Base-by-base conservation (phyloP, 2,329 filamentous ascomycete genomes). In the Ophiostoma populinum region DNA sequence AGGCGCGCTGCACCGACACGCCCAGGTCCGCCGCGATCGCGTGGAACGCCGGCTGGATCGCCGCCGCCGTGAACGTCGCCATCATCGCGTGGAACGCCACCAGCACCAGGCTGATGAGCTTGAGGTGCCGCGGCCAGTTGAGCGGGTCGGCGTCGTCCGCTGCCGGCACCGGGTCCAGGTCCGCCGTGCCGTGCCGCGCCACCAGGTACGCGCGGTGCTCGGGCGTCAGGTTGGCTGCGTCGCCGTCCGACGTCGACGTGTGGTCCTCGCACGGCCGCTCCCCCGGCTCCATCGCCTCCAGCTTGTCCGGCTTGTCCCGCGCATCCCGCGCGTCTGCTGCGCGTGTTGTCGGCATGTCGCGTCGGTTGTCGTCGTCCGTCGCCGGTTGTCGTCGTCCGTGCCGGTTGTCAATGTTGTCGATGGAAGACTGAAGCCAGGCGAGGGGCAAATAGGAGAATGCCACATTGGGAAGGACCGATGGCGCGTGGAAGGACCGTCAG, bases 41-140 rank as follows among this genome's bases (percentile, higher is more conserved):
- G 30, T 60, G 56, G 44, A 64, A 73, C 4, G 65, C 67, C 3
- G 63, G 61, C 40, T 67, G 64, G 42, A 72, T 69, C 5, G 58
- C 51, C 0, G 65, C 57, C 0, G 67, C 64, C 2, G 57, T 65
- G 42, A 72, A 70, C 1, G 64, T 66, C 29, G 59, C 57, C 62
- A 71, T 71, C 49, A 62, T 62, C 19, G 65, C 63, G 37, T 72
- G 65, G 45, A 69, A 67, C 0, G 65, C 62, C 12, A 74, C 65
- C 8, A 71, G 56, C 9, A 59, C 37, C 1, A 74, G 51, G 39
- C 71, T 69, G 36, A 53, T 38, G 1, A 55, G 47, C 59, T 70
- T 71, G 20, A 15, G 34, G 16, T 24, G 34, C 36, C 34, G 27
- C 3, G 24, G 24, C 40, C 40, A 41, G 34, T 41, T 41, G 12